Percentiles rank a stretch among this genome's conserved stretches.
Evolutionary conservation across 306 rosid species (phyloP).

Genomic region (Prunus mira): DNA sequence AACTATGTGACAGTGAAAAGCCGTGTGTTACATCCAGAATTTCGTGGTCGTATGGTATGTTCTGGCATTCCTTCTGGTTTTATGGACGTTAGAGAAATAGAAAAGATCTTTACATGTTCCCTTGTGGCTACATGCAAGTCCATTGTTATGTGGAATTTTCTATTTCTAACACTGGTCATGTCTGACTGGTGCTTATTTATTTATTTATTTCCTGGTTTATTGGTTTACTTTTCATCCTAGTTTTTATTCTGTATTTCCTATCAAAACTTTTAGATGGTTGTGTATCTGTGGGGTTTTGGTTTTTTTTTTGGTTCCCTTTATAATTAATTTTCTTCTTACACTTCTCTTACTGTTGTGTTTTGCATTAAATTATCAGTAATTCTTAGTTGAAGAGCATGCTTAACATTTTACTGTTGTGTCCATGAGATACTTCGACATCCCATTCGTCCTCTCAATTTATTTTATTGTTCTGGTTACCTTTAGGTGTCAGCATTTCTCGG

Average conservation of each 20-base stretch:
- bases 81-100: not conserved
- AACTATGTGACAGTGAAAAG: conserved; percentile 72
- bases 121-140: conserved; percentile 11
- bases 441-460: conserved; percentile 10
- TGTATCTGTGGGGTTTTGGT: not conserved
- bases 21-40: conserved; percentile 85
- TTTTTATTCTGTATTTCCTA: not conserved
- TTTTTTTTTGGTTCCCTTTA: not conserved
- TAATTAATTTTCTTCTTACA: not conserved
- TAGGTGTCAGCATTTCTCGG: conserved; percentile 96
- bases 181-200: not conserved
- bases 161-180: not conserved
- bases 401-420: not conserved
- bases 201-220: not conserved
- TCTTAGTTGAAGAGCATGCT: not conserved
- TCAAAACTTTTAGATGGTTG: not conserved
- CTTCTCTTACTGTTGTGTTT: not conserved
- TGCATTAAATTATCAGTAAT: not conserved
- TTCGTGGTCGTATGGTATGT: conserved; percentile 98
- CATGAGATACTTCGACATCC: not conserved
- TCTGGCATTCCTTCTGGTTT: conserved; percentile 8
- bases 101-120: not conserved
- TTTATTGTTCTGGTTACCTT: conserved; percentile 27
- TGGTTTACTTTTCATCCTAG: not conserved
- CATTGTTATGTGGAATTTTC: not conserved